Evolutionary conservation across 192 early-diverging fungal genomes (phyloP), one percentile per base, ranked within the genome.

Genomic region (Tieghemiomyces parasiticus): DNA sequence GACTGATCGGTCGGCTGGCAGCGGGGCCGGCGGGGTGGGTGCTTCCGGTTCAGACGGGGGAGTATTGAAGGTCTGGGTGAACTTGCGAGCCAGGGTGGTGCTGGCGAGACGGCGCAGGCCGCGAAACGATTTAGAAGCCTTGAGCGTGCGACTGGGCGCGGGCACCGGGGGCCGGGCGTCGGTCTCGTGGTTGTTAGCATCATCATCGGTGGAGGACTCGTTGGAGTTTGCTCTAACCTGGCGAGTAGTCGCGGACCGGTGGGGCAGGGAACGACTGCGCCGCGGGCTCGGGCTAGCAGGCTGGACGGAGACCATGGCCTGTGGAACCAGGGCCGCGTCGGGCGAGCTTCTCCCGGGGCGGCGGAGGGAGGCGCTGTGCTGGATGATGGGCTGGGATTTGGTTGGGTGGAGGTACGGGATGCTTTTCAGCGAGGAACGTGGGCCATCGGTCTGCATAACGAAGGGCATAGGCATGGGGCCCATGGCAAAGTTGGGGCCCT

Each of bases 51-150:
- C n/a, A n/a, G n/a, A n/a, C n/a, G n/a, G n/a, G n/a, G n/a, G n/a
- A n/a, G n/a, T 42, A 16, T 42, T 42, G 38, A 42, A 42, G 38
- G 38, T 42, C 38, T 33, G 54, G 16, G 30, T 20, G 0, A 29
- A 3, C 24, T 56, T 56, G 16, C 54, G 54, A 34, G 54, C 20
- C 19, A 56, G 34, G 19, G 30, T 56, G 12, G 20, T 35, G 19
- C 29, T 33, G 19, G 54, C 54, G 29, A 56, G 34, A 1, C 54
- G 54, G 20, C 54, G 54, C 34, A 56, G 19, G 14, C 34, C 34
- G 20, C 54, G 28, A 26, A 56, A 31, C 16, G 54, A 56, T 31
- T 56, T 56, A 31, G 54, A 33, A 16, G 20, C 16, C 33, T 56
- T 56, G 29, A 56, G 54, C 29, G 38, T 48, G 47, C 13, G 6